Evolutionary conservation across 2,329 filamentous ascomycete species (phyloP), one percentile per base, ranked within the genome.

Genomic region (Botrytis medusae): DNA sequence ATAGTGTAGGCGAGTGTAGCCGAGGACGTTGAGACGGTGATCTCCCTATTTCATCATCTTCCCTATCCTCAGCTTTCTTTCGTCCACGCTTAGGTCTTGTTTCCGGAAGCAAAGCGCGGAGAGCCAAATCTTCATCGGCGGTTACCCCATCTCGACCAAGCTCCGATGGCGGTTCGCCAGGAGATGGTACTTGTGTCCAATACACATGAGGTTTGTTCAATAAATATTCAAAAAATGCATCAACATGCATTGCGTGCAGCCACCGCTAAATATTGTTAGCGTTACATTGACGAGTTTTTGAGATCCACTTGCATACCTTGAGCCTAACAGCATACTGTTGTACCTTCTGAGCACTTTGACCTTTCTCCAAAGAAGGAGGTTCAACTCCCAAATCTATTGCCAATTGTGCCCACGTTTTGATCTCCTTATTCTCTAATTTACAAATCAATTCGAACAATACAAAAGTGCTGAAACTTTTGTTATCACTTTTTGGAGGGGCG

Each of bases 221-320:
- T 32, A 97, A 88, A 81, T 94, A 98, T 81, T 97, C 94, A 79
- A 97, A 98, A 81, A 98, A 98, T 18, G 94, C 93, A 85, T 97
- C 93, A 70, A 97, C 90, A 81, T 97, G 95, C 92, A 97, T 95
- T 8, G 94, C 95, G 81, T 94, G 93, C 93, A 98, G 96, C 95
- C 95, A 98, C 80, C 95, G 91, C 93, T 93, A 78, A 63, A 20
- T 51, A 64, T 37, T 32, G 42, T 79, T 74, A 79, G 78, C 61
- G 60, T 73, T 22, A n/a, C 59, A 44, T 46, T 57, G 44, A 72
- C 29, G 40, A 64, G 51, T 60, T 44, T 40, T 20, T 48, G 37
- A n/a, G n/a, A 46, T 71, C 10, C 16, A 69, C 32, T 46, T 61
- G 79, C 83, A 79, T 83, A 95, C 93, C 89, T 98, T 98, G 73